Evolutionary conservation across 768 basidiomycete genomes (phyloP), one percentile per base, ranked within the genome.

Genomic region (Mycena floridula): DNA sequence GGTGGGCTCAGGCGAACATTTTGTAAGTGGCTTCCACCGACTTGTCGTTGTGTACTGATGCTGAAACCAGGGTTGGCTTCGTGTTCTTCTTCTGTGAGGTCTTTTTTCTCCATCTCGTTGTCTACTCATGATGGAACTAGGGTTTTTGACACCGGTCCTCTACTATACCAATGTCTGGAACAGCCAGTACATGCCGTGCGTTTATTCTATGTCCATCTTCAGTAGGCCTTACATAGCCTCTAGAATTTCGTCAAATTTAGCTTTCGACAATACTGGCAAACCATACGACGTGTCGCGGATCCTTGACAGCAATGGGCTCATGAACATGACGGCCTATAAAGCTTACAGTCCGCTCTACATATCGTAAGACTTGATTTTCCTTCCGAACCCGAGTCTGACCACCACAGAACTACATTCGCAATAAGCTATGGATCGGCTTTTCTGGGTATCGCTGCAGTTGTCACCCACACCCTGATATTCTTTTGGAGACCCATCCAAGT

Each of bases 351-450:
- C 74, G 0, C 51, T 75, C 20, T 76, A 67, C 54, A 59, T 72
- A 25, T 63, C 71, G 76, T 70, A 53, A 41, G 63, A n/a, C 61
- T 16, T 12, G 27, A 39, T 3, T 35, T 35, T 3, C 32, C 18
- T 13, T 35, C 18, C n/a, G 28, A 7, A 15, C 18, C 7, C 7
- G 32, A 18, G 7, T 35, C 32, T 35, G 18, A 35, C 7, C 7
- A 18, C 9, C 9, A 35, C 23, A 39, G 38, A 25, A 66, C 78
- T 21, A 82, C 85, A 0, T 91, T 90, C 54, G 82, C 89, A 9
- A 63, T 91, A 25, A 71, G 81, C 7, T 93, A 91, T 54, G 89
- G 82, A 20, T 68, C 90, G 7, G 84, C 83, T 15, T 91, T 92
- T 51, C 87, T 87, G 2, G 74, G 80, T 22, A 82, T 91, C 59